A percentile compares a stretch with the other conserved stretches of the same genome.
Evolutionary conservation across 2,329 filamentous ascomycete genomes (phyloP).

Genomic region (Botryotinia convoluta): DNA sequence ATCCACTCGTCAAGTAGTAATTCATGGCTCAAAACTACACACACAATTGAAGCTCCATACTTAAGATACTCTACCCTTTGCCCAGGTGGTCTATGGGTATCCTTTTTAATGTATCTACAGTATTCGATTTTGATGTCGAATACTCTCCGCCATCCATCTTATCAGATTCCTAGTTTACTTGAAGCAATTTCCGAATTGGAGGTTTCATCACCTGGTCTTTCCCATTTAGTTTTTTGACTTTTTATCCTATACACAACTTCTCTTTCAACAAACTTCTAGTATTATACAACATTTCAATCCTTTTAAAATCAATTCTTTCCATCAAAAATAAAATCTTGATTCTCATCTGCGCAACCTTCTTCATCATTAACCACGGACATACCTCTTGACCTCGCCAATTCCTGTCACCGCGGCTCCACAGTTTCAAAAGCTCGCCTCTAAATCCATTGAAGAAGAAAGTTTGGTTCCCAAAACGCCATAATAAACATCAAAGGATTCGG

Average conservation of each 20-base stretch:
- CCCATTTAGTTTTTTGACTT: neutral
- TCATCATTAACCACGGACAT: neutral
- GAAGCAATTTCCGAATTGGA: conserved; percentile 11
- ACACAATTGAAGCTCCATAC: neutral
- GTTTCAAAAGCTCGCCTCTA: neutral
- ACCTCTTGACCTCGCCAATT: neutral
- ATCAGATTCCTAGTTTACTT: neutral
- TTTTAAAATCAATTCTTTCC: neutral
- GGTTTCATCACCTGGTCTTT: neutral
- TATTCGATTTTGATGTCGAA: neutral
- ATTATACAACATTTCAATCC: neutral
- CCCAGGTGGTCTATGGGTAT: neutral
- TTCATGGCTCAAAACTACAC: neutral
- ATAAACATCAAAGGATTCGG: neutral
- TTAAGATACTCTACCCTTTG: neutral
- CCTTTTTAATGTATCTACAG: neutral
- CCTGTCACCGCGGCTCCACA: neutral
- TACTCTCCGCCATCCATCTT: neutral
- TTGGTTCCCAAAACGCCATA: neutral
- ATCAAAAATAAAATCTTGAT: neutral
- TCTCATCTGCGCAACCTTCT: neutral
- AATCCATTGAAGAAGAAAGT: neutral
- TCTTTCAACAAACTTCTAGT: neutral
- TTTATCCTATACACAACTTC: neutral
- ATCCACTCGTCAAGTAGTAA: conserved; percentile 3